A percentile compares a stretch with the other conserved stretches of the same genome.
Evolutionary conservation across 192 early-diverging fungal species (phyloP).

Genomic region (Kickxella alabastrina): DNA sequence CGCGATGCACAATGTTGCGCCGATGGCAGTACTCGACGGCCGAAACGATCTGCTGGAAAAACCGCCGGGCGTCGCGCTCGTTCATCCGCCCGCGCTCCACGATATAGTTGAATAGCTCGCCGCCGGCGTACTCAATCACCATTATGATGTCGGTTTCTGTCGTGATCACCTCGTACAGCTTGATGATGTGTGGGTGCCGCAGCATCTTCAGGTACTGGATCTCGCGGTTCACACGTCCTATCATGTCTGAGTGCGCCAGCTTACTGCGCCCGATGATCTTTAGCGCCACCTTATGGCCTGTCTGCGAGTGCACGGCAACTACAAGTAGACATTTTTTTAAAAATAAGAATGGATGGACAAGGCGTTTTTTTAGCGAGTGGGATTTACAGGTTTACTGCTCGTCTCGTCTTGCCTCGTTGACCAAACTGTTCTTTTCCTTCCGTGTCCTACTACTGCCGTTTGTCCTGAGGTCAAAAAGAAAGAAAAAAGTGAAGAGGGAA

Average conservation of each 20-base stretch:
- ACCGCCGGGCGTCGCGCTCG: conserved; percentile 80
- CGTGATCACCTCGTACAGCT: conserved; percentile 97
- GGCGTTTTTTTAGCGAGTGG: too few relatives aligned
- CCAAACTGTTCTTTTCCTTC: too few relatives aligned
- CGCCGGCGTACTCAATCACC: conserved; percentile 86
- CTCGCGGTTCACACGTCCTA: conserved; percentile 91
- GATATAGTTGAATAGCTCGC: conserved; percentile 84
- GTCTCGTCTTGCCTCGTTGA: too few relatives aligned
- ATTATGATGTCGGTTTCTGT: conserved; percentile 96
- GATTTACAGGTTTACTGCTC: too few relatives aligned
- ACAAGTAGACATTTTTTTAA: conserved; percentile 7
- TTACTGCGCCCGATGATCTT: conserved; percentile 94
- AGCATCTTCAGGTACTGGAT: conserved; percentile 94
- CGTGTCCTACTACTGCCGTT: too few relatives aligned
- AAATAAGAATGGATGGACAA: too few relatives aligned
- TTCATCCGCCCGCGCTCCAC: conserved; percentile 75
- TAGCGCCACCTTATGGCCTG: conserved; percentile 92
- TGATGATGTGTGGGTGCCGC: conserved; percentile 97
- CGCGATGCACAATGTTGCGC: conserved; percentile 83
- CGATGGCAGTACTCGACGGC: conserved; percentile 94
- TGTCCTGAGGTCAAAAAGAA: not conserved
- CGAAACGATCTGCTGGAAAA: conserved; percentile 96
- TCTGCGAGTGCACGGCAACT: conserved; percentile 96
- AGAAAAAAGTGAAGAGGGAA: not conserved
- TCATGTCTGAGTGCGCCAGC: conserved; percentile 94